Evolutionary conservation across 1,284 basidiomycete genomes (phyloP).

Genomic region (Cerrena zonata): DNA sequence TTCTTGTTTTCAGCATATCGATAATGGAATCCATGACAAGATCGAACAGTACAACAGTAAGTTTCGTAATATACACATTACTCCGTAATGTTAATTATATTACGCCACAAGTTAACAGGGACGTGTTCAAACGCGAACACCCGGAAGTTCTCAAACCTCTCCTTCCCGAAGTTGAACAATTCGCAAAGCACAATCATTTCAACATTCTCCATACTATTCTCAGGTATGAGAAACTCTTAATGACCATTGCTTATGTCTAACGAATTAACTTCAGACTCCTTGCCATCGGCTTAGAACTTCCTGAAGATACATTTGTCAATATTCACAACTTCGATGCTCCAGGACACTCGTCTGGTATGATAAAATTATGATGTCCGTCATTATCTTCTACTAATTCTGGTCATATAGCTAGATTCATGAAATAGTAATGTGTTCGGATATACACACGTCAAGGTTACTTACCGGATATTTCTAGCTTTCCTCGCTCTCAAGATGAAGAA

Average conservation of each 20-base stretch:
- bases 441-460: not conserved
- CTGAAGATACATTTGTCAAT: conserved; percentile 31
- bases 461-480: conserved; percentile 27
- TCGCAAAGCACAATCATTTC: conserved; percentile 28
- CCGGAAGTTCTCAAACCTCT: conserved; percentile 32
- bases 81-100: not conserved
- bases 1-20: conserved; percentile 38
- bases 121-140: conserved; percentile 25
- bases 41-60: conserved; percentile 55
- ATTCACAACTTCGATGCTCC: conserved; percentile 24
- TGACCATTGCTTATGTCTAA: not conserved
- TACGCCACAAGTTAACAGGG: conserved; percentile 17
- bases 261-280: conserved; percentile 36
- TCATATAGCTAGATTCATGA: conserved; percentile 47
- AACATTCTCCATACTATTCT: conserved; percentile 22
- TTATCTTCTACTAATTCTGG: conserved; percentile 12
- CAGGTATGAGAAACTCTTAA: conserved; percentile 9
- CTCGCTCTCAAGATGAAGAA: conserved; percentile 49
- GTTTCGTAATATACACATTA: conserved; percentile 13
- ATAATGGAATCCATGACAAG: conserved; percentile 54
- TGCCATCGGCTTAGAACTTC: conserved; percentile 30
- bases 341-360: conserved; percentile 28
- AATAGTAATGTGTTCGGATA: conserved; percentile 34
- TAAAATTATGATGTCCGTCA: not conserved
- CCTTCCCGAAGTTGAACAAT: conserved; percentile 37